Conservation (phyloP, 2,329 filamentous ascomycete genomes). For the Zasmidium citrigriseum region DNA sequence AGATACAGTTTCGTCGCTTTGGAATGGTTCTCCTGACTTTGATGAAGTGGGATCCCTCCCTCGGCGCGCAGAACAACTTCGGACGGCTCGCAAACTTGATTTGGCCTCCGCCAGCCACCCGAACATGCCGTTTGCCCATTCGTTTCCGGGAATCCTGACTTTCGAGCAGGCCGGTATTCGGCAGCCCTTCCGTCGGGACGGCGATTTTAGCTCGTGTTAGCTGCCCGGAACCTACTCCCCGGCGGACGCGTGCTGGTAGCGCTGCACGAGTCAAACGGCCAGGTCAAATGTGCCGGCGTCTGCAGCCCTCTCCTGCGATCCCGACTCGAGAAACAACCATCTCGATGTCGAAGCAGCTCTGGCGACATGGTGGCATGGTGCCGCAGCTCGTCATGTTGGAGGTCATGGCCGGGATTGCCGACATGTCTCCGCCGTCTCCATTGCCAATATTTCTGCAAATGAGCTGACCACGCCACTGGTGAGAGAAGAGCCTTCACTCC, state of each 20-base stretch:
- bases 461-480: neutral
- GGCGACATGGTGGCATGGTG: too few relatives aligned
- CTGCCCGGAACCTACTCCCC: neutral
- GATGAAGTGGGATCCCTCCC: neutral
- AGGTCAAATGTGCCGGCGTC: conserved; percentile 1
- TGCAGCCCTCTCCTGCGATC: neutral
- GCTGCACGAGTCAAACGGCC: conserved; percentile 4
- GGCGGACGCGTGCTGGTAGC: neutral
- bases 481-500: too few relatives aligned
- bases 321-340: neutral
- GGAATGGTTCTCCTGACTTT: neutral
- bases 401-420: too few relatives aligned
- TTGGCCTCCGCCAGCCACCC: neutral
- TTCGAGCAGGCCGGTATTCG: neutral
- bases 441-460: neutral
- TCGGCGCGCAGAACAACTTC: neutral
- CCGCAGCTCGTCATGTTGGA: too few relatives aligned
- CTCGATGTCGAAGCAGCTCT: too few relatives aligned
- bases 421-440: neutral
- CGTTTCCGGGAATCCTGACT: neutral
- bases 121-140: neutral
- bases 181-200: neutral
- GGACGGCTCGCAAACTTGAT: neutral
- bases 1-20: neutral
- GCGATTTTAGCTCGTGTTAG: neutral